Percentiles rank a stretch among this genome's conserved stretches.
These are phyloP conservation scores for Aspergillus biplanus DNA, from an alignment of 495 filamentous ascomycete species.

Conservation along the genomic window DNA sequence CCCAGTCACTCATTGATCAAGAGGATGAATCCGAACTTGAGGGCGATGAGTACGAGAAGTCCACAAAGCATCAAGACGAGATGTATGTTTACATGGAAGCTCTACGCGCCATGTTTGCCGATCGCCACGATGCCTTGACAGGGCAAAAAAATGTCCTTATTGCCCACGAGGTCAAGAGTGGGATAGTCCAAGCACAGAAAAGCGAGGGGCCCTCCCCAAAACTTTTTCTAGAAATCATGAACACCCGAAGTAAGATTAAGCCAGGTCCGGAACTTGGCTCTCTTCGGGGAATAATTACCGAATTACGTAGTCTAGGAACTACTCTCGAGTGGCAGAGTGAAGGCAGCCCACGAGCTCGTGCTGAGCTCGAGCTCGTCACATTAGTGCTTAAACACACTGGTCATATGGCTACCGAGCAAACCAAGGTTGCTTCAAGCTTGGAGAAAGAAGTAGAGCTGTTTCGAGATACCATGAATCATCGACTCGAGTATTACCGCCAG, in stretches of 20 bases:
- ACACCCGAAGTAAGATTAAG: constrained; percentile 57
- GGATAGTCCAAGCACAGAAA: constrained; percentile 59
- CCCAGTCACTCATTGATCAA: constrained; percentile 79
- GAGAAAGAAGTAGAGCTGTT: constrained; percentile 79
- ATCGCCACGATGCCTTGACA: constrained; percentile 74
- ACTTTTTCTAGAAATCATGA: constrained; percentile 65
- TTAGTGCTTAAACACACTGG: constrained; percentile 60
- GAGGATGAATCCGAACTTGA: constrained; percentile 71
- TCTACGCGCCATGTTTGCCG: constrained; percentile 72
- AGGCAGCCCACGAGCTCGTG: constrained; percentile 63
- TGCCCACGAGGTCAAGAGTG: constrained; percentile 69
- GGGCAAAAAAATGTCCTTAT: constrained; percentile 79
- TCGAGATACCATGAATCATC: constrained; percentile 74
- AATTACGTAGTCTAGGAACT: constrained; percentile 64
- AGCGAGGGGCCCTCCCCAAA: constrained; percentile 73
- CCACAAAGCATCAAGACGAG: constrained; percentile 82
- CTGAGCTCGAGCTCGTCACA: constrained; percentile 66
- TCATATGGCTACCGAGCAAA: constrained; percentile 63
- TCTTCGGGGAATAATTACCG: constrained; percentile 67
- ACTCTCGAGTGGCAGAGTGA: constrained; percentile 64
- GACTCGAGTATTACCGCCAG: constrained; percentile 86
- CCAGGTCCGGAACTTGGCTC: constrained; percentile 62
- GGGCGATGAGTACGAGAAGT: constrained; percentile 87
- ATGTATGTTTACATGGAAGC: constrained; percentile 83
- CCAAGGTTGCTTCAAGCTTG: constrained; percentile 61